phyloP scores from a whole-genome alignment of 2,329 filamentous ascomycete genomes.

The Cladosporium cucumerinum region DNA sequence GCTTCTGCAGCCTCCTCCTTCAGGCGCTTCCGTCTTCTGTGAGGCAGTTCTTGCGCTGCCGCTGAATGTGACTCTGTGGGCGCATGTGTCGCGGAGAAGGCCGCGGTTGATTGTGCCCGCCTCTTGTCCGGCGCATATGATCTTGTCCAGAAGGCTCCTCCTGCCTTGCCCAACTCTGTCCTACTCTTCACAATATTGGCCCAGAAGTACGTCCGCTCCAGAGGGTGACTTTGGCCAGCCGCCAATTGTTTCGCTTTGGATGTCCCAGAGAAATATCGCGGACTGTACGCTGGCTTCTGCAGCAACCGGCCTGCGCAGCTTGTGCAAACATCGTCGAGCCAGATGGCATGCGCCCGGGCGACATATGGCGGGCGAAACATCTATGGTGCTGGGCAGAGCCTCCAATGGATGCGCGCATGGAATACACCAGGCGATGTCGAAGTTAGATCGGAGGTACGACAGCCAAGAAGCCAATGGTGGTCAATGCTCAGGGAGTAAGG shows the following conservation, averaged over 20 bases:
- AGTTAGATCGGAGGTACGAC: conserved; percentile 4
- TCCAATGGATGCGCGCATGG: background rate
- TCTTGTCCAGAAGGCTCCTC: conserved; percentile 6
- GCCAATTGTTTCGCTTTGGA: conserved; percentile 1
- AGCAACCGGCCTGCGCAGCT: conserved; percentile 9
- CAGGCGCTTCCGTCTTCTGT: conserved; percentile 34
- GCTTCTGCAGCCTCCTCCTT: conserved; percentile 28
- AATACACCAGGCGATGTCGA: background rate
- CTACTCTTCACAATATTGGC: conserved; percentile 11
- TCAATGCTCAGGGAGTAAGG: background rate
- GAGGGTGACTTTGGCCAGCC: conserved; percentile 4
- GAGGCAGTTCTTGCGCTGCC: conserved; percentile 28
- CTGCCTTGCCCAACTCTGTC: conserved; percentile 5
- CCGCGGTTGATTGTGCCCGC: conserved; percentile 14
- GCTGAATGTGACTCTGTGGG: conserved; percentile 6
- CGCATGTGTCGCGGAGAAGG: conserved; percentile 12
- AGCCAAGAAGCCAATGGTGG: conserved; percentile 3
- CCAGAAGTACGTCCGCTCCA: conserved; percentile 16
- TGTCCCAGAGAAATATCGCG: conserved; percentile 7
- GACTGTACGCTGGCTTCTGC: background rate
- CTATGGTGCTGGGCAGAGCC: background rate
- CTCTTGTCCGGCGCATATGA: conserved; percentile 14
- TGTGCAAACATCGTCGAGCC: conserved; percentile 15
- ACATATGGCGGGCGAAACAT: conserved; percentile 15
- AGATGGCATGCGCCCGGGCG: conserved; percentile 12